Evolutionary conservation across 305 asterid species (phyloP).

Genomic region (Lippia alba): DNA sequence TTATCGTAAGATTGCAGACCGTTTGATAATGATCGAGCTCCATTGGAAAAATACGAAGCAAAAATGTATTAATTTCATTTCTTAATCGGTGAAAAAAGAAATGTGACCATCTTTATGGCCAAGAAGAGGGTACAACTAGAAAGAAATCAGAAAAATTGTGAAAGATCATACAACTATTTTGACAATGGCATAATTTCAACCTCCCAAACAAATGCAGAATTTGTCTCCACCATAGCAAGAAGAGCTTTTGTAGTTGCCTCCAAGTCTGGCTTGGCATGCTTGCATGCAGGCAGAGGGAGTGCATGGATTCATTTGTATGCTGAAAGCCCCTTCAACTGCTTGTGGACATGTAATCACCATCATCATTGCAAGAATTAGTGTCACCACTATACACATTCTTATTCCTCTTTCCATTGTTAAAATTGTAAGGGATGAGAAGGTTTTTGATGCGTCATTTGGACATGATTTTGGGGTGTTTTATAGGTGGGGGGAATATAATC

Average conservation of each 20-base stretch:
- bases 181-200: neutral
- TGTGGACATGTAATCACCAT: neutral
- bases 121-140: too few species aligned
- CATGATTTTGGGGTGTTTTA: neutral
- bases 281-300: constrained; percentile 9
- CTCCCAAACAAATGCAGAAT: constrained; percentile 34
- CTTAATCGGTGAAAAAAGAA: too few species aligned
- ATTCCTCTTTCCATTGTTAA: neutral
- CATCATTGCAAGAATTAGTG: neutral
- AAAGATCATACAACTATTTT: too few species aligned
- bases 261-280: constrained; percentile 23
- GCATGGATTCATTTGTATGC: constrained; percentile 22
- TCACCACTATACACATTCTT: neutral
- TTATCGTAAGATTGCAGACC: too few species aligned
- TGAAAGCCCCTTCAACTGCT: constrained; percentile 23
- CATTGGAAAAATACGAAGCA: too few species aligned
- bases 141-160: too few species aligned
- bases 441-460: neutral
- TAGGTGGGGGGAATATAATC: neutral
- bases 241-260: constrained; percentile 3
- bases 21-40: too few species aligned
- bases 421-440: neutral
- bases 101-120: too few species aligned
- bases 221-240: constrained; percentile 31
- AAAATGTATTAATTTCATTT: too few species aligned